Evolutionary conservation across 208 protist genomes (phyloP).

Genomic region (Tetramitus jugosus): DNA sequence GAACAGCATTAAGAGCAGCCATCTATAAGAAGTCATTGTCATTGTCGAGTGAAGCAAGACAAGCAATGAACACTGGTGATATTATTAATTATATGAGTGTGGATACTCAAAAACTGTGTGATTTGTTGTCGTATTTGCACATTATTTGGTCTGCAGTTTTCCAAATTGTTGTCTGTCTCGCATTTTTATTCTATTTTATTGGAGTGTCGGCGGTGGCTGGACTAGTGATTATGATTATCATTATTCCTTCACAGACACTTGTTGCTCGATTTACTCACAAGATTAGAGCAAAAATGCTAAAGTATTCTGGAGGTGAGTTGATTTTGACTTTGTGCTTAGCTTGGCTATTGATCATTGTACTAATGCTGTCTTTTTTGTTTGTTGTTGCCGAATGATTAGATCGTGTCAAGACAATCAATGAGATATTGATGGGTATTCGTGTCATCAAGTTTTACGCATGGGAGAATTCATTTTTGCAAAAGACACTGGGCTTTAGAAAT

Average conservation of each 20-base stretch:
- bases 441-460: slow-evolving; percentile 30
- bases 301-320: slow-evolving; percentile 37
- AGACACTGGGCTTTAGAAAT: slow-evolving; percentile 24
- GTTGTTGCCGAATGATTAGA: not conserved
- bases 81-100: slow-evolving; percentile 11
- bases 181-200: slow-evolving; percentile 2
- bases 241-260: slow-evolving; percentile 37
- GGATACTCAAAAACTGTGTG: not conserved
- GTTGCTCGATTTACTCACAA: slow-evolving; percentile 25
- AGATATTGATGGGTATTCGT: slow-evolving; percentile 30
- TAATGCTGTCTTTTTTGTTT: not conserved
- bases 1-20: not conserved
- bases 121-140: slow-evolving; percentile 34
- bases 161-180: slow-evolving; percentile 36
- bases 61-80: not conserved
- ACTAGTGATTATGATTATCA: slow-evolving; percentile 38
- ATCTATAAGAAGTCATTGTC: slow-evolving; percentile 8
- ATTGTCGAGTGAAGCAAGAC: not conserved
- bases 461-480: slow-evolving; percentile 25
- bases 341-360: not conserved
- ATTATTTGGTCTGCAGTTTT: slow-evolving; percentile 45
- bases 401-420: slow-evolving; percentile 23
- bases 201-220: slow-evolving; percentile 37
- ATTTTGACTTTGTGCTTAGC: not conserved
- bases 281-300: slow-evolving; percentile 18